Evolutionary conservation across 1,284 basidiomycete genomes (phyloP), one percentile per base, ranked within the genome.

Genomic region (Cryptococcus depauperatus): DNA sequence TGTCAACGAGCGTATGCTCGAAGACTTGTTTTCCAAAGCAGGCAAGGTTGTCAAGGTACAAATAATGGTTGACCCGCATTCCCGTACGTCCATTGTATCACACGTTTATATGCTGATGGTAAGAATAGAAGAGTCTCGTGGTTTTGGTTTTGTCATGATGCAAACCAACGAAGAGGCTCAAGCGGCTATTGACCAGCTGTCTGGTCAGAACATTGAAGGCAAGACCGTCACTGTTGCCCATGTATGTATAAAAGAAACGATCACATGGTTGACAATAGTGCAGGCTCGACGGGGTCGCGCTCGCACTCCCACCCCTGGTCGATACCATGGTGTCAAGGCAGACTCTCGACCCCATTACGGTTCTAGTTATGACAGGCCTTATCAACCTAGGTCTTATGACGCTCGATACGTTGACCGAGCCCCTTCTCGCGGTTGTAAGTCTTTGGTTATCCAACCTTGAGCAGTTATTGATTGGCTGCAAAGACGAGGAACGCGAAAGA

Each of bases 91-190:
- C n/a, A 10, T n/a, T 16, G 22, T 8, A 13, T n/a, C 16, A 13
- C n/a, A 25, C 8, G 37, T 19, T 13, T 6, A 4, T 7, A 8
- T 5, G 11, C 37, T 23, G 11, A 28, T 28, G 6, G 11, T 16
- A 22, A 26, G 11, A 11, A 2, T 44, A 68, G 66, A 61, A 61
- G 92, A 96, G 64, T 91, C 90, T 45, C 87, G 93, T 63, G 93
- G 92, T 30, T 97, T 98, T 61, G 93, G 89, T 35, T 98, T 98
- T 70, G 93, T 98, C 62, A 96, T 90, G 46, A 92, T 93, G 82
- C 86, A 89, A 66, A 78, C 78, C 29, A 69, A 62, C 34, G 87
- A 89, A 57, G 91, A 95, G 61, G 93, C 92, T 5, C 85, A 92
- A 44, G 84, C 85, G 40, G 89, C 86, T 41, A 83, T 96, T 57